Conservation (phyloP, 306 rosid genomes). For the Corylus avellana region DNA sequence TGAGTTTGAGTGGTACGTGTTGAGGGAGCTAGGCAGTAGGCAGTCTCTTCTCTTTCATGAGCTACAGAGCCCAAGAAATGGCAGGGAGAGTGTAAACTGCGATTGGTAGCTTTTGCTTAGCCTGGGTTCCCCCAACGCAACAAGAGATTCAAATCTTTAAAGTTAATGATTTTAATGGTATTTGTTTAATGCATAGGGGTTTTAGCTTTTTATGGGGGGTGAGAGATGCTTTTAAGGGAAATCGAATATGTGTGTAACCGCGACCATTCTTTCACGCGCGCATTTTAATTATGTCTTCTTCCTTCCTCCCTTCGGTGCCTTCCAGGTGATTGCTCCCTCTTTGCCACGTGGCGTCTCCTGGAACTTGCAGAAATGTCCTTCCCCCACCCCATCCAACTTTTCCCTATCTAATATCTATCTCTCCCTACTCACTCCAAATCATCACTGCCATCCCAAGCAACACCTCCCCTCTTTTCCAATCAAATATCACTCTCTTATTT, state of each 20-base stretch:
- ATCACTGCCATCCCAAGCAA: conserved; percentile 30
- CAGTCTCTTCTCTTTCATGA: neutral
- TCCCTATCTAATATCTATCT: neutral
- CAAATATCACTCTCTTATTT: no score
- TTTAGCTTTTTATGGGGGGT: conserved; percentile 44
- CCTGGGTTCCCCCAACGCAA: conserved; percentile 35
- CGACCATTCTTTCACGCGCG: conserved; percentile 35
- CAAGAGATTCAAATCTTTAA: conserved; percentile 42
- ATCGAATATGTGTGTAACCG: conserved; percentile 43
- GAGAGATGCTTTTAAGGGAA: conserved; percentile 63
- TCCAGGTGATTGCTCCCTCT: conserved; percentile 16
- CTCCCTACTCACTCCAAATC: neutral
- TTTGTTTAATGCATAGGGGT: conserved; percentile 37
- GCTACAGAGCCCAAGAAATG: neutral
- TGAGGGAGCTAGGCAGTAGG: no score
- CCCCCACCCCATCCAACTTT: conserved; percentile 27
- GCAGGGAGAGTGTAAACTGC: neutral
- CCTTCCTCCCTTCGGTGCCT: neutral
- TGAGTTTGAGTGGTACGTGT: no score
- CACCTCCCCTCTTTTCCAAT: neutral
- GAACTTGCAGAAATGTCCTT: conserved; percentile 51
- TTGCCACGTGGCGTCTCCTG: conserved; percentile 47
- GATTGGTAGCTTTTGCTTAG: conserved; percentile 22
- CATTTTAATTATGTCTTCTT: conserved; percentile 14
- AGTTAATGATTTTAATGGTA: conserved; percentile 34